A percentile compares a stretch with the other conserved stretches of the same genome.
These are phyloP conservation scores for Syzygium grande DNA, from an alignment of 345 rosid genomes.

Conservation along the genomic window DNA sequence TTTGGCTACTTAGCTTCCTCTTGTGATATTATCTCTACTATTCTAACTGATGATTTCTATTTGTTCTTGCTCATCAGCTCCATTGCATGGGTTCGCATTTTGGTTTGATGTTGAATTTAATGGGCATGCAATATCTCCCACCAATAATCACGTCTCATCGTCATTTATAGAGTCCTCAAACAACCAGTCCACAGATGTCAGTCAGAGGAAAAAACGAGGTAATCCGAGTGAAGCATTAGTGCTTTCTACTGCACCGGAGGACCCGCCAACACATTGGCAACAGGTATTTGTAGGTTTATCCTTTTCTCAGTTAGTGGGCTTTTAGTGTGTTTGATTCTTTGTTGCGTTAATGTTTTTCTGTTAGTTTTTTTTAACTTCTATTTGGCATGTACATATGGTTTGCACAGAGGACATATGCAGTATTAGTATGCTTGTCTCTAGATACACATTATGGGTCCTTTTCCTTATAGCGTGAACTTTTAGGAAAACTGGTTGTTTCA, in stretches of 20 bases:
- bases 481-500: background rate
- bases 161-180: constrained; percentile 21
- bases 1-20: background rate
- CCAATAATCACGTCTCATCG: constrained; percentile 18
- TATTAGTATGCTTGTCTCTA: background rate
- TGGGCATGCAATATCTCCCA: constrained; percentile 35
- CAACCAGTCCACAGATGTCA: constrained; percentile 37
- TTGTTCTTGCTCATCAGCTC: constrained; percentile 49
- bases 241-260: constrained; percentile 92
- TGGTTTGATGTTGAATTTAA: constrained; percentile 96
- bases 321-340: background rate
- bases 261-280: constrained; percentile 95
- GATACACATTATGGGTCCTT: background rate
- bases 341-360: background rate
- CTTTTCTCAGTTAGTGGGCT: background rate
- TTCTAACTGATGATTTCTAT: background rate
- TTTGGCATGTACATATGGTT: background rate
- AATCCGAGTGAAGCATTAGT: constrained; percentile 61
- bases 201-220: constrained; percentile 54
- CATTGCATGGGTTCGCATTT: constrained; percentile 95
- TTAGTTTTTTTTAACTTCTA: background rate
- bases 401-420: background rate
- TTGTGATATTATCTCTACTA: background rate
- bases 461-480: background rate
- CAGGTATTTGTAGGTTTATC: constrained; percentile 42